Evolutionary conservation across 1,139 yeast genomes (phyloP).

Genomic region (Yamadazyma taylorii): DNA sequence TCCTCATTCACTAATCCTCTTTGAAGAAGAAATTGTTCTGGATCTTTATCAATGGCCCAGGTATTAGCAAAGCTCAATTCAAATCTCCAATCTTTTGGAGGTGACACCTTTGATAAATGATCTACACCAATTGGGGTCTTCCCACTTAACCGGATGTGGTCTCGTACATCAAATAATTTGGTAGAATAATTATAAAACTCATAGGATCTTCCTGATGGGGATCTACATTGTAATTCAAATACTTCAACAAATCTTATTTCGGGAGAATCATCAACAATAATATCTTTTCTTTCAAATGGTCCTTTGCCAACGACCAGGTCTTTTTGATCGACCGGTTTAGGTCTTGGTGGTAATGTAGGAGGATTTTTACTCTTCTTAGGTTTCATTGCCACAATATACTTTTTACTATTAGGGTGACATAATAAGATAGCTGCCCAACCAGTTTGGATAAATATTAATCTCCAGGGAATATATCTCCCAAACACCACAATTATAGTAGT

Average conservation of each 20-base stretch:
- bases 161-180: slow-evolving; percentile 51
- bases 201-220: slow-evolving; percentile 64
- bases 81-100: slow-evolving; percentile 79
- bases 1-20: slow-evolving; percentile 34
- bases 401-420: slow-evolving; percentile 59
- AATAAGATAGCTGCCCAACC: slow-evolving; percentile 54
- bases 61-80: slow-evolving; percentile 50
- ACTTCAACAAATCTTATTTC: slow-evolving; percentile 65
- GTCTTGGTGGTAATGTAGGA: slow-evolving; percentile 16
- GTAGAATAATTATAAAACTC: slow-evolving; percentile 35
- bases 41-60: slow-evolving; percentile 68
- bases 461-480: slow-evolving; percentile 72
- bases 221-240: slow-evolving; percentile 71
- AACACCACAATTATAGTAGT: slow-evolving; percentile 42
- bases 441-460: slow-evolving; percentile 49
- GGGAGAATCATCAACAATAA: slow-evolving; percentile 68
- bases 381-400: slow-evolving; percentile 25
- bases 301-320: slow-evolving; percentile 5
- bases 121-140: slow-evolving; percentile 66
- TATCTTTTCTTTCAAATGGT: slow-evolving; percentile 44
- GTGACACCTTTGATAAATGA: slow-evolving; percentile 52
- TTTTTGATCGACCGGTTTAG: slow-evolving; percentile 8
- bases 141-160: slow-evolving; percentile 54
- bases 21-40: slow-evolving; percentile 52
- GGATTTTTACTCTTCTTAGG: slow-evolving; percentile 12